Evolutionary conservation across 2,329 filamentous ascomycete genomes (phyloP), one percentile per base, ranked within the genome.

Genomic region (Verticillium isaacii): DNA sequence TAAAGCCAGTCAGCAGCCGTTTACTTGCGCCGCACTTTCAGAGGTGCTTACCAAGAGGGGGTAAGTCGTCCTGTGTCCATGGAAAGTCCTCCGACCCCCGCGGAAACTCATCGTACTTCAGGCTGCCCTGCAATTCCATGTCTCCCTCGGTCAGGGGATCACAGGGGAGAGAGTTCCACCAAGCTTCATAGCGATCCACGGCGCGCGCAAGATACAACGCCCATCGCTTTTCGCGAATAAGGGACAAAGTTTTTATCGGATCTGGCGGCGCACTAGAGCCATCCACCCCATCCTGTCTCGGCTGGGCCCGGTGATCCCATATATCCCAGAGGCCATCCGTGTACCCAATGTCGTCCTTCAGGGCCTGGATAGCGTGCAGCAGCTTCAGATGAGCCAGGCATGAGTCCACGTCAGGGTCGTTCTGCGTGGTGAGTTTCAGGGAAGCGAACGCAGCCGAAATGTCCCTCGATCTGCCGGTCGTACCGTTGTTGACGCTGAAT

Each of bases 381-480:
- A 94, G 78, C 71, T 91, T 92, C 32, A 94, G 80, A 71, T 95
- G 91, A 1, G 85, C 88, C 25, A 91, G 82, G 65, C 89, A 91
- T 52, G 86, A 81, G 63, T 88, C 81, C 5, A 72, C 72, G 1
- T 78, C 76, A 1, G 85, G 81, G 45, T 52, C 19, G 3, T 63
- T 60, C 17, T 66, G 59, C 0, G 68, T 59, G 8, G 71, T 66
- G 17, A 84, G 65, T 0, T 68, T 66, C 14, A 81, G 73, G 52
- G 75, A 70, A 23, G 73, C 66, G 65, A 80, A 79, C 32, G 77
- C 73, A 32, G 66, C 63, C 8, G 65, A 63, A 17, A 67, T 87
- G 66, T 73, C 52, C 25, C 29, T 37, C 34, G 8, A n/a, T 52
- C 45, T n/a, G 15, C 5, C 15, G 14, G 37, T 5, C 14, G 4